Evolutionary conservation across 2,329 filamentous ascomycete species (phyloP).

Genomic region (Sordariomycetes sp.): DNA sequence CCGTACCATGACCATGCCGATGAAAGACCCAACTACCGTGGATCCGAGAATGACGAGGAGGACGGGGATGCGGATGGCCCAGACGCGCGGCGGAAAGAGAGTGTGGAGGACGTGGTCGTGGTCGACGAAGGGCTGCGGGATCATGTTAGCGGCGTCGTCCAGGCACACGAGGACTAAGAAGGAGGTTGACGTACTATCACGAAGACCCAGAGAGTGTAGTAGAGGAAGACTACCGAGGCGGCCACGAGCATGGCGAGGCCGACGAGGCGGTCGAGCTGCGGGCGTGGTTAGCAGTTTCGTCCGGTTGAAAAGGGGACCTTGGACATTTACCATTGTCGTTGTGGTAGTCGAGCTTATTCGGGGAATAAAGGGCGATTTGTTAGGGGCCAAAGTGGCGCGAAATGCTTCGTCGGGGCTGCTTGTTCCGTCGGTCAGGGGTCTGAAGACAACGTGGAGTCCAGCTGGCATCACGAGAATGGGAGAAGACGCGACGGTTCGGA

Average conservation of each 20-base stretch:
- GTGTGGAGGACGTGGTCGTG: conserved; percentile 85
- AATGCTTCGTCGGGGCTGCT: background rate
- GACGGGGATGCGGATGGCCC: conserved; percentile 97
- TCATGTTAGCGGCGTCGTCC: conserved; percentile 5
- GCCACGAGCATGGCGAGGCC: conserved; percentile 59
- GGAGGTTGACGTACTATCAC: conserved; percentile 62
- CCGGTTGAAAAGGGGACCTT: background rate
- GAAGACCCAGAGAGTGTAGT: conserved; percentile 97
- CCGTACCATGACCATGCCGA: conserved; percentile 95
- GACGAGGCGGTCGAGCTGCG: conserved; percentile 78
- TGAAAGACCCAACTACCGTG: conserved; percentile 90
- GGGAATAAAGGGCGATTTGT: background rate
- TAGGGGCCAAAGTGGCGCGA: background rate
- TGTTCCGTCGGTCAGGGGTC: background rate
- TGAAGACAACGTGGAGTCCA: background rate
- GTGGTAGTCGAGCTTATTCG: background rate
- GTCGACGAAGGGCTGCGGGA: conserved; percentile 83
- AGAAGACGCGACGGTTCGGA: background rate
- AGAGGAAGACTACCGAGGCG: conserved; percentile 55
- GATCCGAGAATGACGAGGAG: conserved; percentile 88
- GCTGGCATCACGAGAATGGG: background rate
- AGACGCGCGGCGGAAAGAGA: conserved; percentile 93
- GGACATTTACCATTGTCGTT: conserved; percentile 4
- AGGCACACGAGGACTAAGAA: conserved; percentile 2
- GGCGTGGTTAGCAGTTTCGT: background rate